Evolutionary conservation across 495 filamentous ascomycete species (phyloP), one percentile per base, ranked within the genome.

Genomic region (Cryomyces minteri): DNA sequence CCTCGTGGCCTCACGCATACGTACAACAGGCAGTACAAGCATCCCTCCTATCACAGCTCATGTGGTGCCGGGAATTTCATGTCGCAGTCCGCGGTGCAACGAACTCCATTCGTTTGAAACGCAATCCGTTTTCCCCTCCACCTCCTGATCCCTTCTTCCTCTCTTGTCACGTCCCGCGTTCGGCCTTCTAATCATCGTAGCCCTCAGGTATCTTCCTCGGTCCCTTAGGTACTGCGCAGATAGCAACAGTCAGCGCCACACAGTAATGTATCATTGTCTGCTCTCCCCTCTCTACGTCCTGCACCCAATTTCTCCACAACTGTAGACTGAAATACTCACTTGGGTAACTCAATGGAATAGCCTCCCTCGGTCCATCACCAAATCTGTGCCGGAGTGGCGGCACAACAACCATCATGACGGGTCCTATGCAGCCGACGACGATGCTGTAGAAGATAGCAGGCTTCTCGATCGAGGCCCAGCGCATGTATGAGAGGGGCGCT

Each of bases 361-460:
- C 72, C 54, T 76, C 62, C 29, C 77, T 69, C 38, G 77, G 69
- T 52, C 70, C 64, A 63, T 90, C 83, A 38, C 86, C 86, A 31
- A 94, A 62, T 11, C 56, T 61, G 31, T 64, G 67, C 51, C 84
- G 67, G 54, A 83, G 63, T 36, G 84, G 82, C 7, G 88, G 83
- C 9, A 80, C 76, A 25, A 64, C 63, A 33, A 80, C 48, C 18
- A 93, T 61, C 28, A 71, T 61, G 41, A 82, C 61, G 31, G 88
- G 90, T 2, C 88, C 87, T 18, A 74, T 51, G 44, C 58, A 58
- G 46, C 81, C 90, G 44, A 96, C 67, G 46, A 82, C 49, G 46
- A 81, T 64, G 47, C 84, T 81, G 67, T 72, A 95, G 74, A 94
- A 92, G 62, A 82, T 76, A 36, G 86, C 86, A 30, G 92, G 90